A percentile compares a stretch with the other conserved stretches of the same genome.
Conservation (phyloP, 2,329 filamentous ascomycete species). For the Verticillium albo-atrum region DNA sequence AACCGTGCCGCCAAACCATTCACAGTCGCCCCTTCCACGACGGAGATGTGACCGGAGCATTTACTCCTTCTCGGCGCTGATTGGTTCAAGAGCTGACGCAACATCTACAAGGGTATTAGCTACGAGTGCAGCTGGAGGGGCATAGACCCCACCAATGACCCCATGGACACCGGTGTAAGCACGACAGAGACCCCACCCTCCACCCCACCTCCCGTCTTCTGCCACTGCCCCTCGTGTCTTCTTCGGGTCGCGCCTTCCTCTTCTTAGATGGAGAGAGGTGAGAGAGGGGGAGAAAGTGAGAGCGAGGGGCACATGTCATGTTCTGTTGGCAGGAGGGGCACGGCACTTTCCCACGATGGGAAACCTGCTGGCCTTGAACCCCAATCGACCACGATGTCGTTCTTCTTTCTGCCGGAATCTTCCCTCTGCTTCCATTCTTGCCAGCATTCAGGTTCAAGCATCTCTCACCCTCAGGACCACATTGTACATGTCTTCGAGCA, state of each 20-base stretch:
- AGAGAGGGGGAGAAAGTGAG: too few relatives aligned
- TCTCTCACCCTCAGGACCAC: too few relatives aligned
- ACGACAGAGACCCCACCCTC: background rate
- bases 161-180: background rate
- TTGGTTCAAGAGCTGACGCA: background rate
- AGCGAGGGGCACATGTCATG: too few relatives aligned
- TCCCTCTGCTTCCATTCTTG: too few relatives aligned
- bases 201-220: background rate
- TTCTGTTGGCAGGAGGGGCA: too few relatives aligned
- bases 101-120: background rate
- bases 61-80: background rate
- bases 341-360: too few relatives aligned
- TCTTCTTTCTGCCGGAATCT: too few relatives aligned
- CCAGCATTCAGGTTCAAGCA: too few relatives aligned
- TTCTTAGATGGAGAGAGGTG: too few relatives aligned
- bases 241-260: background rate
- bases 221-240: background rate
- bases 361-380: too few relatives aligned
- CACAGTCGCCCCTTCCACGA: background rate
- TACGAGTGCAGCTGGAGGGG: background rate
- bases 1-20: background rate
- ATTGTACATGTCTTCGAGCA: too few relatives aligned
- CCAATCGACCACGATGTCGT: too few relatives aligned
- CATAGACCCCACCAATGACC: background rate
- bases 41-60: background rate